A percentile compares a stretch with the other conserved stretches of the same genome.
phyloP scores from a whole-genome alignment of 2,329 filamentous ascomycete genomes.

The Diaporthe ampelina region DNA sequence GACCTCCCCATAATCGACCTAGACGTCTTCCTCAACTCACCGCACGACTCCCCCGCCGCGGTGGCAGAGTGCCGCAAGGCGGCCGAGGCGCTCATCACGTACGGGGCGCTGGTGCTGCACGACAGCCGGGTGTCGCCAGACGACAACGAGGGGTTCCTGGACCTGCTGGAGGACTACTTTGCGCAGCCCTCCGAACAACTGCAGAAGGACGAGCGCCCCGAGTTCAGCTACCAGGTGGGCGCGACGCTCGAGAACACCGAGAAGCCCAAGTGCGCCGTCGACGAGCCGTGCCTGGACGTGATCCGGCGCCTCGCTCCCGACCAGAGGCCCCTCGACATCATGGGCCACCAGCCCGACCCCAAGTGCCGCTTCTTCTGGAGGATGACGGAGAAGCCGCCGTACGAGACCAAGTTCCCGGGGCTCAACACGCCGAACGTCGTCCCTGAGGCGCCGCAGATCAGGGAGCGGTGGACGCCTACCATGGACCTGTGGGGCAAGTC shows the following conservation, averaged over 20 bases:
- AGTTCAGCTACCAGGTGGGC: slow-evolving; percentile 72
- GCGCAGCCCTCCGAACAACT: slow-evolving; percentile 66
- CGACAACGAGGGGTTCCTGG: slow-evolving; percentile 70
- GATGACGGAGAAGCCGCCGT: slow-evolving; percentile 68
- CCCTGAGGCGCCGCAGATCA: slow-evolving; percentile 63
- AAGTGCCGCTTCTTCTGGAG: slow-evolving; percentile 76
- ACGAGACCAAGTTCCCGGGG: slow-evolving; percentile 67
- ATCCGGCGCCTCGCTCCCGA: slow-evolving; percentile 67
- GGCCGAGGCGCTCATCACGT: slow-evolving; percentile 69
- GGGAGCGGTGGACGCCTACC: slow-evolving; percentile 63
- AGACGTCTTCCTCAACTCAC: slow-evolving; percentile 65
- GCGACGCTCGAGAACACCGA: slow-evolving; percentile 75
- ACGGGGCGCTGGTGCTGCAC: slow-evolving; percentile 72
- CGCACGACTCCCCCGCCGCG: slow-evolving; percentile 58
- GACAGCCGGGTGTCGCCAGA: slow-evolving; percentile 69
- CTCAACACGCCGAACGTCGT: slow-evolving; percentile 69
- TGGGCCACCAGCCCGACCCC: slow-evolving; percentile 69
- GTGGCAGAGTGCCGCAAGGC: slow-evolving; percentile 67
- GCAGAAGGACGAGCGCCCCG: slow-evolving; percentile 67
- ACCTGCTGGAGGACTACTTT: slow-evolving; percentile 76
- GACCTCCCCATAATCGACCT: slow-evolving; percentile 72
- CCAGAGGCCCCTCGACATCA: slow-evolving; percentile 71
- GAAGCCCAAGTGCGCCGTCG: slow-evolving; percentile 74
- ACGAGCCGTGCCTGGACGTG: slow-evolving; percentile 71
- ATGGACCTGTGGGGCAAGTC: slow-evolving; percentile 71